A percentile compares a stretch with the other conserved stretches of the same genome.
Conservation (phyloP, 192 early-diverging fungal genomes). For the Thoreauomyces humboldtii region DNA sequence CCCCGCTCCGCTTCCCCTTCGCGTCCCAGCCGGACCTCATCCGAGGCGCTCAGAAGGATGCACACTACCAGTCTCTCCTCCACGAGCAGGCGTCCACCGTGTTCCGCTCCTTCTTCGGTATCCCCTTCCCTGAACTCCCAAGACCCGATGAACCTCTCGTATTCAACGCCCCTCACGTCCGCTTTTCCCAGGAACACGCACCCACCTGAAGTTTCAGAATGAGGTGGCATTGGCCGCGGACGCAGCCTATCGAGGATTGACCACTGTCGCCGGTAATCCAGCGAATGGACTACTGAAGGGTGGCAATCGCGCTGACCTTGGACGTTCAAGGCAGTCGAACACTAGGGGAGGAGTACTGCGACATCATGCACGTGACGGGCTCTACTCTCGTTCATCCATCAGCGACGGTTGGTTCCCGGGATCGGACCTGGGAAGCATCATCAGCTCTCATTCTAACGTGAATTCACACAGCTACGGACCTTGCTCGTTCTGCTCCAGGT, state of each 20-base stretch:
- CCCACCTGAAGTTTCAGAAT: slow-evolving; percentile 60
- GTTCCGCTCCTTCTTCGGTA: slow-evolving; percentile 63
- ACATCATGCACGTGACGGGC: slow-evolving; percentile 64
- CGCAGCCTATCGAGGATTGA: slow-evolving; percentile 71
- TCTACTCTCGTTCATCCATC: neutral
- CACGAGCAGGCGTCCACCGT: slow-evolving; percentile 62
- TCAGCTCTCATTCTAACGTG: no score
- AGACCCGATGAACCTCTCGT: neutral
- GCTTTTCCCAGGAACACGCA: slow-evolving; percentile 48
- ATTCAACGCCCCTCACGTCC: neutral
- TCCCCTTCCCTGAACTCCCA: neutral
- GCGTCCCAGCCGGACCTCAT: slow-evolving; percentile 82
- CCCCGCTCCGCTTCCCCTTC: slow-evolving; percentile 55
- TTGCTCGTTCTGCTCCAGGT: slow-evolving; percentile 20
- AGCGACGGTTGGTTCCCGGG: neutral
- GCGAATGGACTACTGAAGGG: neutral
- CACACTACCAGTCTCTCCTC: slow-evolving; percentile 72
- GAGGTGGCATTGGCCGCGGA: slow-evolving; percentile 62
- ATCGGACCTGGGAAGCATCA: no score
- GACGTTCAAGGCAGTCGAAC: slow-evolving; percentile 68
- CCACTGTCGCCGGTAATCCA: slow-evolving; percentile 61
- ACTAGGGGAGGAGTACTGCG: slow-evolving; percentile 94
- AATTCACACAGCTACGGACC: slow-evolving; percentile 15
- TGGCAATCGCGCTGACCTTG: neutral
- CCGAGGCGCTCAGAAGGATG: slow-evolving; percentile 86